A percentile compares a stretch with the other conserved stretches of the same genome.
phyloP scores from a whole-genome alignment of 768 basidiomycete genomes.

The Phlebiopsis gigantea region DNA sequence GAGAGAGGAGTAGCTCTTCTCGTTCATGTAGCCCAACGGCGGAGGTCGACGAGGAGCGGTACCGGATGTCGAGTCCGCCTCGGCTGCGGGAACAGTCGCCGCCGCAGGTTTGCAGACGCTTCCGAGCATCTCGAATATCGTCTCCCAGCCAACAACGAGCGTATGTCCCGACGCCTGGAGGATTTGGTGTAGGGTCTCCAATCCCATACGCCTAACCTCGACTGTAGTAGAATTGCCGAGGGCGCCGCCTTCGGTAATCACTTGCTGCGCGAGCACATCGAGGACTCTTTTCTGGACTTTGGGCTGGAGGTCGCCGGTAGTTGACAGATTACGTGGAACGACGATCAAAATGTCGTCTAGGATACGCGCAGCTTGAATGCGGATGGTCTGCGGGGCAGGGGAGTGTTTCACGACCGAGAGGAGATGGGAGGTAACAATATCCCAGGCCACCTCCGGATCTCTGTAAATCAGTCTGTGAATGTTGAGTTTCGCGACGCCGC shows the following conservation, averaged over 20 bases:
- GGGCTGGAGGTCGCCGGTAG: slow-evolving; percentile 55
- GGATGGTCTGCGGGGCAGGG: slow-evolving; percentile 68
- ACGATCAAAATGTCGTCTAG: slow-evolving; percentile 79
- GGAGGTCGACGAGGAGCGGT: slow-evolving; percentile 38
- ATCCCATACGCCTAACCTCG: slow-evolving; percentile 82
- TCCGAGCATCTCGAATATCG: slow-evolving; percentile 86
- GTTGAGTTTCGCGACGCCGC: slow-evolving; percentile 75
- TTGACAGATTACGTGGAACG: slow-evolving; percentile 67
- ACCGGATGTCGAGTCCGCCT: slow-evolving; percentile 27
- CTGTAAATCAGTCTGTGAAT: slow-evolving; percentile 83
- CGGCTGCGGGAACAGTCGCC: slow-evolving; percentile 35
- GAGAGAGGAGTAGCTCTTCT: slow-evolving; percentile 67
- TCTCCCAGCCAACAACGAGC: slow-evolving; percentile 88
- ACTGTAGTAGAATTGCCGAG: slow-evolving; percentile 49
- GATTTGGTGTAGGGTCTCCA: slow-evolving; percentile 87
- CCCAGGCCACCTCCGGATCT: slow-evolving; percentile 83
- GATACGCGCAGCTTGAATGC: slow-evolving; percentile 83
- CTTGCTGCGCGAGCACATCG: slow-evolving; percentile 78
- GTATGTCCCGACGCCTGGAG: slow-evolving; percentile 90
- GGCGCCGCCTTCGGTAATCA: slow-evolving; percentile 37
- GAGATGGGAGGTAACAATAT: slow-evolving; percentile 73
- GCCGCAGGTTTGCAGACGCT: slow-evolving; percentile 71
- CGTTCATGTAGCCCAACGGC: slow-evolving; percentile 51
- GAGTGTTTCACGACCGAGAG: slow-evolving; percentile 68
- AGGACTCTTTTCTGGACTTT: slow-evolving; percentile 79